A percentile compares a stretch with the other conserved stretches of the same genome.
phyloP scores from a whole-genome alignment of 495 filamentous ascomycete species.

The Elasticomyces elasticus region DNA sequence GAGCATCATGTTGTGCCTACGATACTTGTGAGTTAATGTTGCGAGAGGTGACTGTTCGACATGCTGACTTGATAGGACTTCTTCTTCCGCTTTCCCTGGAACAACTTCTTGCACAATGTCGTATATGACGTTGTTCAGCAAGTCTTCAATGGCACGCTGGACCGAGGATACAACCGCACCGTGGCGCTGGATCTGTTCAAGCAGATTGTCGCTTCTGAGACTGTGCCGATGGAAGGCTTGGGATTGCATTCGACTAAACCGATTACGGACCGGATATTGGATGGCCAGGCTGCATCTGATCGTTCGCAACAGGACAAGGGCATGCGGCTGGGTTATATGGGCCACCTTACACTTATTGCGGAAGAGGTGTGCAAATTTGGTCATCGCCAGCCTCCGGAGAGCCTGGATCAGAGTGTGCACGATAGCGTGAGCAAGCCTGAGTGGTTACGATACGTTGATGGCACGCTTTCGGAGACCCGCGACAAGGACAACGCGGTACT shows the following conservation, averaged over 20 bases:
- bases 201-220: neutral
- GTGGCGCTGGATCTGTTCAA: constrained; percentile 54
- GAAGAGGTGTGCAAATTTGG: constrained; percentile 99
- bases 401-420: constrained; percentile 72
- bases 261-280: constrained; percentile 83
- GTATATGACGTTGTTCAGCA: constrained; percentile 99
- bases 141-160: constrained; percentile 98
- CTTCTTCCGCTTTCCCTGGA: constrained; percentile 99
- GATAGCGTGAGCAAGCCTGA: constrained; percentile 77
- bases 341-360: constrained; percentile 90
- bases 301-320: constrained; percentile 67
- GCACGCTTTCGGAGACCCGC: constrained; percentile 82
- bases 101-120: constrained; percentile 99
- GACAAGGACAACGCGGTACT: constrained; percentile 97
- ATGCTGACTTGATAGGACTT: constrained; percentile 51
- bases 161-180: constrained; percentile 82
- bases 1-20: constrained; percentile 90
- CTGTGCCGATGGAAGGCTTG: neutral
- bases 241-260: constrained; percentile 83
- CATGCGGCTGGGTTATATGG: constrained; percentile 96
- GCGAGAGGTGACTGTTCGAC: neutral
- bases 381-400: constrained; percentile 81
- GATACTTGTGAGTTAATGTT: constrained; percentile 59
- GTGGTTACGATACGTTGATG: constrained; percentile 94
- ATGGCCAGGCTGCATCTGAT: constrained; percentile 80